Evolutionary conservation across 768 basidiomycete genomes (phyloP).

Genomic region (Tricholoma sp.): DNA sequence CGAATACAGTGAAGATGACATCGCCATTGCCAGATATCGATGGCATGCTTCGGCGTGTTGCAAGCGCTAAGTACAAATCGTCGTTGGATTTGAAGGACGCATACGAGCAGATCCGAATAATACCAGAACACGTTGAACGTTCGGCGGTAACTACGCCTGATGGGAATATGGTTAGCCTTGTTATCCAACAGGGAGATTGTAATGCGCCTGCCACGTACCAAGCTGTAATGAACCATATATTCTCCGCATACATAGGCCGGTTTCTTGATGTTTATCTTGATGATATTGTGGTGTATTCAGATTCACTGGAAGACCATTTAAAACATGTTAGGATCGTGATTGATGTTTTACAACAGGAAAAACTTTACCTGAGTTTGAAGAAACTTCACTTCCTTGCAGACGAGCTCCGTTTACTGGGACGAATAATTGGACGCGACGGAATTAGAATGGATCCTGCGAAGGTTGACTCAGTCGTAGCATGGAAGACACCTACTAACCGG

Average conservation of each 20-base stretch:
- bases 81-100: slow-evolving; percentile 30
- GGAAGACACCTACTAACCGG: slow-evolving; percentile 22
- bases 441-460: neutral
- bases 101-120: slow-evolving; percentile 29
- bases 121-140: neutral
- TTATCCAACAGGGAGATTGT: neutral
- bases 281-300: neutral
- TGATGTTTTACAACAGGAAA: slow-evolving; percentile 17
- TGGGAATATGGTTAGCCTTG: slow-evolving; percentile 3
- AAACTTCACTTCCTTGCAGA: slow-evolving; percentile 18
- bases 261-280: neutral
- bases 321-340: slow-evolving; percentile 7
- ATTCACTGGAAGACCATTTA: neutral
- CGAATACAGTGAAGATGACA: no score
- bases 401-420: neutral
- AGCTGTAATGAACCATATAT: slow-evolving; percentile 4
- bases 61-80: slow-evolving; percentile 17
- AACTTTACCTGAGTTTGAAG: slow-evolving; percentile 23
- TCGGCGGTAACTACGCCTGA: slow-evolving; percentile 3
- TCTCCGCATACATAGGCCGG: neutral
- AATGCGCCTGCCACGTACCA: slow-evolving; percentile 2
- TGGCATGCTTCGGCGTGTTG: slow-evolving; percentile 17
- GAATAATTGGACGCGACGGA: neutral
- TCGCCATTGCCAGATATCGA: neutral
- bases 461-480: slow-evolving; percentile 3